Base-by-base conservation (phyloP, 108 stramenopile genomes). In the Discostella pseudostelligera region DNA sequence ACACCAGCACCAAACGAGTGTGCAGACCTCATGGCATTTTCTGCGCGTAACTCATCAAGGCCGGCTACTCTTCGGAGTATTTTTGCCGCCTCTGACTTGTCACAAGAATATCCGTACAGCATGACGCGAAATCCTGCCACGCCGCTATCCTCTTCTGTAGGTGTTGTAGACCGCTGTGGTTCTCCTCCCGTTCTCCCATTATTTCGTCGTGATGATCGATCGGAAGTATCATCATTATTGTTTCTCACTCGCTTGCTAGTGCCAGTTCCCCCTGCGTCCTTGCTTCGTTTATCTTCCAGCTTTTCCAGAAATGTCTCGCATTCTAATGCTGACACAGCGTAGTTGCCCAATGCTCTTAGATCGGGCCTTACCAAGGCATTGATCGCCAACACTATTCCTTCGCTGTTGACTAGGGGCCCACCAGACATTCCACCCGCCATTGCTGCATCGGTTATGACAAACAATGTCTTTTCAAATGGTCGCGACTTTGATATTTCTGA, bases 391-490 rank as follows among this genome's bases (percentile, higher is more conserved):
- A 82, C 81, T 7, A 63, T 43, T 13, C 81, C 81, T 6, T 67
- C 62, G 20, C 51, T 29, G 51, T 79, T 69, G 21, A 76, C 74
- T 5, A 82, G 62, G 14, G 81, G 81, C 13, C 81, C 81, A 9
- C 81, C 81, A 19, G 56, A 65, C 81, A 82, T 82, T 29, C 81
- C 81, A 25, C 81, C 81, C 8, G 81, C 72, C 78, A 82, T 82
- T 42, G 81, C 81, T 25, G 81, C 81, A 76, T 82, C 74, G 3
- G 78, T 79, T 20, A 80, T 72, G 10, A 78, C 77, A 62, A 72
- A 78, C 0, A 47, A 62, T 44, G 73, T 74, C 43, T 57, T 61
- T 39, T 65, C 73, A 55, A 74, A 74, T 10, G 73, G 73, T 16
- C 73, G 51, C 12, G 73, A 74, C 64, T 65, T 65, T 32, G 62